Evolutionary conservation across 495 filamentous ascomycete species (phyloP).

Genomic region (Cercophora samala): DNA sequence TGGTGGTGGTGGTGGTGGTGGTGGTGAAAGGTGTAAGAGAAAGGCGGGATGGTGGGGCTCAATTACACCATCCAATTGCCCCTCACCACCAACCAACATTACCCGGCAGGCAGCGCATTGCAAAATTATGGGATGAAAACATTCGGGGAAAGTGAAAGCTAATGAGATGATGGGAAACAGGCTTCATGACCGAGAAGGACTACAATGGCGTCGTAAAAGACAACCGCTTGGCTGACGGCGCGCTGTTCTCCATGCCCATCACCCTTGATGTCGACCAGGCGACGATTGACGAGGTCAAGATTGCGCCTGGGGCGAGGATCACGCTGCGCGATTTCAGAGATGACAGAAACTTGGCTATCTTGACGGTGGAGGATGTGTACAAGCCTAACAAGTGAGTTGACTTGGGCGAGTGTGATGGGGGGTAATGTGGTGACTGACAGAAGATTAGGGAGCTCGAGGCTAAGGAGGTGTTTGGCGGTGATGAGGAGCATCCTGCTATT

Average conservation of each 20-base stretch:
- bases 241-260: conserved; percentile 95
- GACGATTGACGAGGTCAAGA: conserved; percentile 64
- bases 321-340: conserved; percentile 95
- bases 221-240: conserved; percentile 79
- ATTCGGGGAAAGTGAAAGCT: conserved; percentile 13
- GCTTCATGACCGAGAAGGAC: conserved; percentile 95
- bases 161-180: conserved; percentile 42
- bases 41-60: conserved; percentile 29
- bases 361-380: conserved; percentile 95
- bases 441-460: conserved; percentile 74
- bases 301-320: conserved; percentile 76
- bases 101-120: not conserved
- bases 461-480: conserved; percentile 91
- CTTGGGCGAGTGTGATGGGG: conserved; percentile 17
- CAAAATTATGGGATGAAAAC: not conserved
- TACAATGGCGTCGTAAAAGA: conserved; percentile 90
- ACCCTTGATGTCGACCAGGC: conserved; percentile 79
- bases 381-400: conserved; percentile 84
- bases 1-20: conserved; percentile 7
- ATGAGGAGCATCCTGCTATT: conserved; percentile 88
- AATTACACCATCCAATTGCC: conserved; percentile 22
- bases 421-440: conserved; percentile 10
- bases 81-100: not conserved
- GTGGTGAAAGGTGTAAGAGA: conserved; percentile 25
- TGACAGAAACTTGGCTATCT: conserved; percentile 89